Base-by-base conservation (phyloP, 208 protist genomes). In the Angomonas deanei region DNA sequence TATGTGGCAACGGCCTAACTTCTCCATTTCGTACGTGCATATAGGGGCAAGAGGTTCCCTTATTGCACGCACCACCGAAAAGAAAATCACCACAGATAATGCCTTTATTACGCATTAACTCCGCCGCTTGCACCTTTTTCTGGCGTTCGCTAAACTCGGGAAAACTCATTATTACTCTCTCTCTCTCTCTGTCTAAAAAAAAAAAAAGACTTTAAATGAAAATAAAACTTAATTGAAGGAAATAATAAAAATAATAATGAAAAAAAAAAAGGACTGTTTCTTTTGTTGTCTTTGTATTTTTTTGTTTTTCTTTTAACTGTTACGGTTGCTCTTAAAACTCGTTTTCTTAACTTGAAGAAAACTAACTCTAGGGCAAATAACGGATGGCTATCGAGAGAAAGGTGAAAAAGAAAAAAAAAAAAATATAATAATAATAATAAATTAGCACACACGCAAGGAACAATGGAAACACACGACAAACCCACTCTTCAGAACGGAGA, bases 21-120 rank as follows among this genome's bases (percentile, higher is more conserved):
- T 90, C 80, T 0, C 82, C 82, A 27, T 90, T 76, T 0, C 63
- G 36, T n/a, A 93, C 61, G 71, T 93, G 82, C 72, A 84, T 88
- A 68, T 86, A 93, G 11, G 86, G 80, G 56, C 86, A 93, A 17
- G 55, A 77, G 0, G 80, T 72, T 0, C 54, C 38, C 6, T 69
- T 68, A 17, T 74, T 72, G 61, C 78, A 90, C 8, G 21, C 62
- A 4, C 61, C 72, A 0, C 27, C 74, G 5, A 58, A 38, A 11
- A 92, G 68, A 66, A 74, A 86, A 53, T 86, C 72, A 2, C 62
- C 33, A 60, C 86, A 93, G 38, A 89, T 85, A 17, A 89, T 64
- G 23, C 80, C 86, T 47, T 90, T 90, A 61, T 89, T 93, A n/a
- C 82, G 80, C 47, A 88, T 56, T 46, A 84, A 30, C 67, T 93